phyloP scores from a whole-genome alignment of 169 alveolate species.

The Plasmodium coatneyi region DNA sequence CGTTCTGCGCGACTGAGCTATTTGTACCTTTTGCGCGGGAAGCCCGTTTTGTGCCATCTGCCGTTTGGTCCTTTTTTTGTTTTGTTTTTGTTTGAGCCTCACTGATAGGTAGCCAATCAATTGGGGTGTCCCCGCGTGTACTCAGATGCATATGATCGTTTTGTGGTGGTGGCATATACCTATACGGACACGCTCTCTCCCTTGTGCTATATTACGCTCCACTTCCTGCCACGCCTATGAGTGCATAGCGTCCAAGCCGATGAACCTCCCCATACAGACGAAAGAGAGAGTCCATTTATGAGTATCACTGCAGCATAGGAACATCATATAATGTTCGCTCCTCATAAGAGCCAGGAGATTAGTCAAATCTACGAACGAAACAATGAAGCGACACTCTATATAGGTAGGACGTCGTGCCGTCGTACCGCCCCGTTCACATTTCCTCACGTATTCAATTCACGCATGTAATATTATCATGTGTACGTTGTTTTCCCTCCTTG shows the following conservation, averaged over 20 bases:
- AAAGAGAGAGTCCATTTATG: constrained; percentile 17
- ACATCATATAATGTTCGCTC: constrained; percentile 52
- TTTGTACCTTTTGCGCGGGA: not conserved
- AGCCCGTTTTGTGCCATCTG: not conserved
- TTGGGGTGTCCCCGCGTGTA: not conserved
- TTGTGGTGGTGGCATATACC: not conserved
- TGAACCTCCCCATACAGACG: not conserved
- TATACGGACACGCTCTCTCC: not conserved
- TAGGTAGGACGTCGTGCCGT: constrained; percentile 74
- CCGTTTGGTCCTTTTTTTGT: not conserved
- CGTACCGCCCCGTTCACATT: not conserved
- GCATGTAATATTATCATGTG: not conserved
- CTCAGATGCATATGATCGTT: not conserved
- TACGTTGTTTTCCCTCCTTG: not conserved
- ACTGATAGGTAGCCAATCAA: not conserved
- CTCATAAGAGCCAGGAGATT: constrained; percentile 84
- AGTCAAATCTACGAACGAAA: constrained; percentile 90
- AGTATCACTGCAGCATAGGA: constrained; percentile 34
- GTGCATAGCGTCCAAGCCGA: not conserved
- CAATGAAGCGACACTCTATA: constrained; percentile 93
- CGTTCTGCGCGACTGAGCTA: not conserved
- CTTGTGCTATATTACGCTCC: not conserved
- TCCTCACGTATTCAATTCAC: not conserved
- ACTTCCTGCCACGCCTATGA: not conserved
- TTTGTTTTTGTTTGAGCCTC: not conserved